These are phyloP conservation scores for Hypericum androsaemum DNA, from an alignment of 345 rosid species.

Conservation along the genomic window DNA sequence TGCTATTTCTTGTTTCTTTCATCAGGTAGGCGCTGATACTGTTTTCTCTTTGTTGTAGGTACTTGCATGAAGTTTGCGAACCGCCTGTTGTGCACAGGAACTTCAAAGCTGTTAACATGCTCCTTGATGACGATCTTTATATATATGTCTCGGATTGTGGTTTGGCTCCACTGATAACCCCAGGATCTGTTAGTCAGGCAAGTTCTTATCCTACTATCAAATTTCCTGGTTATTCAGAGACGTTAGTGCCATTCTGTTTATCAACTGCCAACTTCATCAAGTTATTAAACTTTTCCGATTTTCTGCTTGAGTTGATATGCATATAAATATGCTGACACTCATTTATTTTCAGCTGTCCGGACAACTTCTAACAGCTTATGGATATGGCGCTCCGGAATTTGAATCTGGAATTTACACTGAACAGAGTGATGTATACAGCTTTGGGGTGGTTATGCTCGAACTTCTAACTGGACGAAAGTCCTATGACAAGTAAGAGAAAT, in stretches of 20 bases:
- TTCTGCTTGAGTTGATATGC: too few species aligned
- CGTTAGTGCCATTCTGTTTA: too few species aligned
- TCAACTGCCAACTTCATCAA: too few species aligned
- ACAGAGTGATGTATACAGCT: slow-evolving; percentile 90
- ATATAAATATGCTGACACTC: too few species aligned
- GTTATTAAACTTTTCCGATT: too few species aligned
- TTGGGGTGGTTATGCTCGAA: slow-evolving; percentile 96
- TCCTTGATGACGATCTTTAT: slow-evolving; percentile 71
- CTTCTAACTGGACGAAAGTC: slow-evolving; percentile 90
- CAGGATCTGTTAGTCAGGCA: slow-evolving; percentile 93
- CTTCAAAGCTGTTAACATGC: slow-evolving; percentile 75
- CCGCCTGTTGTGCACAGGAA: slow-evolving; percentile 84
- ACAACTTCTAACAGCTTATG: slow-evolving; percentile 62
- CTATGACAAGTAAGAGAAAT: slow-evolving; percentile 51
- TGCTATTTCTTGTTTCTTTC: background rate
- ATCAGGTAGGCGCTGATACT: slow-evolving; percentile 8
- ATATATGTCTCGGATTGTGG: slow-evolving; percentile 88
- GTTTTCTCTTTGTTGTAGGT: slow-evolving; percentile 35
- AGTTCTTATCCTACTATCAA: slow-evolving; percentile 10
- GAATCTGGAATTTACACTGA: slow-evolving; percentile 81
- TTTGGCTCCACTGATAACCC: slow-evolving; percentile 68
- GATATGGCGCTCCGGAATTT: slow-evolving; percentile 95
- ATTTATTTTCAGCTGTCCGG: slow-evolving; percentile 71
- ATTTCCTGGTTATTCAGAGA: slow-evolving; percentile 2
- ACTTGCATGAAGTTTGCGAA: slow-evolving; percentile 87